Evolutionary conservation across 768 basidiomycete species (phyloP).

Genomic region (Xerocomellus chrysenteron): DNA sequence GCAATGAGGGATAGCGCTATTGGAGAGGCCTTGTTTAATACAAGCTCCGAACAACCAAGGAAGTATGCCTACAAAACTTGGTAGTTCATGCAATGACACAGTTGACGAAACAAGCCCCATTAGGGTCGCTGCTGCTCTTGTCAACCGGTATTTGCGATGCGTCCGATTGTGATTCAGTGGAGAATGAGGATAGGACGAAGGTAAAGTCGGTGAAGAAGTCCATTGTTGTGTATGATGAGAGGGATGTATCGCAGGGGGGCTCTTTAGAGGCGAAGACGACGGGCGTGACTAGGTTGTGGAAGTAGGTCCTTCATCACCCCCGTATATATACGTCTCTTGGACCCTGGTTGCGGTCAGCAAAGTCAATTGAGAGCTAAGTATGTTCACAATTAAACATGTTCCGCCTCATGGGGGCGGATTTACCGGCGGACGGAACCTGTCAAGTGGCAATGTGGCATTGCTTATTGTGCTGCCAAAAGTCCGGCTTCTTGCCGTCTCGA

Average conservation of each 20-base stretch:
- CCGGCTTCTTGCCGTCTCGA: background rate
- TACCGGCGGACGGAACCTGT: no score
- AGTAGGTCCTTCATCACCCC: background rate
- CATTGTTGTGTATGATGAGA: slow-evolving; percentile 14
- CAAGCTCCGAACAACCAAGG: background rate
- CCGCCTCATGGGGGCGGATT: slow-evolving; percentile 1
- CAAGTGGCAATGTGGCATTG: no score
- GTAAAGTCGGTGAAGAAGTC: slow-evolving; percentile 12
- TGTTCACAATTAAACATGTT: background rate
- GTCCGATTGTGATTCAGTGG: background rate
- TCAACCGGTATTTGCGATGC: slow-evolving; percentile 14
- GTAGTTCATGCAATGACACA: slow-evolving; percentile 22
- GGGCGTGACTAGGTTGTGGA: background rate
- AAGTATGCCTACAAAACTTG: slow-evolving; percentile 11
- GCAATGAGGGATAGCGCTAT: background rate
- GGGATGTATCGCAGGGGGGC: slow-evolving; percentile 6
- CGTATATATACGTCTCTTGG: slow-evolving; percentile 15
- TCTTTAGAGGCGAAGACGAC: slow-evolving; percentile 6
- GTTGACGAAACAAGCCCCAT: rapidly evolving
- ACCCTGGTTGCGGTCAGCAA: background rate
- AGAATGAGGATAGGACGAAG: background rate
- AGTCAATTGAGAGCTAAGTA: slow-evolving; percentile 16
- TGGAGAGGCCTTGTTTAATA: background rate
- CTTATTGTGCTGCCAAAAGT: no score
- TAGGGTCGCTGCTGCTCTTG: background rate